Base-by-base conservation (phyloP, 495 filamentous ascomycete species). In the Gamarada debralockiae region DNA sequence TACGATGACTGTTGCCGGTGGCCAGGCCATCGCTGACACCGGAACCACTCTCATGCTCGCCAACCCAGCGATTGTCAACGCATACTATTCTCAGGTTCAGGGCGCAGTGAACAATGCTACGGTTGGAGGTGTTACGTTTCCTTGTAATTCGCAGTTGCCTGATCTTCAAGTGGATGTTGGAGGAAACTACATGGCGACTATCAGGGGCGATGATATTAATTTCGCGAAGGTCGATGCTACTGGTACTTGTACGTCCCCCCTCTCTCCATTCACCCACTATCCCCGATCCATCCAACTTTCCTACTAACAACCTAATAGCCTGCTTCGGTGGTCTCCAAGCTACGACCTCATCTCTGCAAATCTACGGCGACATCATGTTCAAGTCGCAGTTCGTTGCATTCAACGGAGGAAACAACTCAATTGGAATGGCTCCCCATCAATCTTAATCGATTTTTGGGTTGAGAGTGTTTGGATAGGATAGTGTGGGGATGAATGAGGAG, bases 301-400 rank as follows among this genome's bases (percentile, higher is more conserved):
- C 38, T 14, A 41, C 51, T 56, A 48, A 59, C 42, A 34, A 23
- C 1, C 44, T 8, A 27, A 41, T 50, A 87, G 83, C 75, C 36
- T 90, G 86, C 71, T 86, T 82, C 55, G 86, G 86, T 50, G 86
- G 84, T 50, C 59, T 90, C 37, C 86, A 89, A 71, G 79, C 79
- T 12, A 87, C 79, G 34, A 56, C 76, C 4, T 4, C 27, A 29
- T 72, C 74, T 3, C 60, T 89, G 54, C 82, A 89, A 63, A 85
- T 95, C 62, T 86, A 83, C 57, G 89, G 89, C 10, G 88, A 92
- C 59, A 77, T 87, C 53, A 84, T 95, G 63, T 81, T 95, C 63
- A 89, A 89, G 68, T 76, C 84, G 18, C 79, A 87, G 59, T 92
- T 89, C 63, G 85, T 88, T 18, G 86, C 86, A 15, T 92, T 92